These are phyloP conservation scores for Pleurotus tuber-regium DNA, from an alignment of 768 basidiomycete species.

Conservation along the genomic window DNA sequence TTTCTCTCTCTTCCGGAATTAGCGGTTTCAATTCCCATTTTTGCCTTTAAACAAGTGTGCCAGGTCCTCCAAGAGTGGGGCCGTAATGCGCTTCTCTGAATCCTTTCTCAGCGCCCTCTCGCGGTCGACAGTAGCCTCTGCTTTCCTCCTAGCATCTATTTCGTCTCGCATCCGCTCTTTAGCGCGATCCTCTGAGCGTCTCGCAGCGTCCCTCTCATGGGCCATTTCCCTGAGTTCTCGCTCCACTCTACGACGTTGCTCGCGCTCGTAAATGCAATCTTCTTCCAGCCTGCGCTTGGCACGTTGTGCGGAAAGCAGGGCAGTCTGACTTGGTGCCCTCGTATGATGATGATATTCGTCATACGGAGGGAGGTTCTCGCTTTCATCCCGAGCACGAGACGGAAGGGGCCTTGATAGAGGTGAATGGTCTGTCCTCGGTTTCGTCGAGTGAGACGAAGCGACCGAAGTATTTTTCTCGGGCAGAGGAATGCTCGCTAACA, in stretches of 20 bases:
- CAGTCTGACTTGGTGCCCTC: conserved; percentile 17
- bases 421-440: not conserved
- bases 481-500: not conserved
- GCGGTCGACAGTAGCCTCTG: conserved; percentile 37
- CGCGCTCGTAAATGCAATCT: conserved; percentile 30
- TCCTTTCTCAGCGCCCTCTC: conserved; percentile 22
- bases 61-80: conserved; percentile 11
- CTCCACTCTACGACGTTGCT: conserved; percentile 34
- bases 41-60: conserved; percentile 12
- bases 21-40: not conserved
- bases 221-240: conserved; percentile 29
- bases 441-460: not conserved
- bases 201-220: conserved; percentile 28
- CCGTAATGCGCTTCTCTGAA: conserved; percentile 14
- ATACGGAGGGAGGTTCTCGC: conserved; percentile 10
- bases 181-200: conserved; percentile 27
- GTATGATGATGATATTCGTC: not conserved
- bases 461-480: not conserved
- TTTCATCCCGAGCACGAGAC: not conserved
- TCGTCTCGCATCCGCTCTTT: conserved; percentile 27
- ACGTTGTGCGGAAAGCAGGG: conserved; percentile 30
- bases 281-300: conserved; percentile 47
- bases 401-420: not conserved
- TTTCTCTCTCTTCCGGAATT: no score
- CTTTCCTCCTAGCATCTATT: conserved; percentile 65